These are phyloP conservation scores for Physcomitrium patens DNA, from an alignment of 225 moss, liverwort and hornwort species.

Conservation along the genomic window DNA sequence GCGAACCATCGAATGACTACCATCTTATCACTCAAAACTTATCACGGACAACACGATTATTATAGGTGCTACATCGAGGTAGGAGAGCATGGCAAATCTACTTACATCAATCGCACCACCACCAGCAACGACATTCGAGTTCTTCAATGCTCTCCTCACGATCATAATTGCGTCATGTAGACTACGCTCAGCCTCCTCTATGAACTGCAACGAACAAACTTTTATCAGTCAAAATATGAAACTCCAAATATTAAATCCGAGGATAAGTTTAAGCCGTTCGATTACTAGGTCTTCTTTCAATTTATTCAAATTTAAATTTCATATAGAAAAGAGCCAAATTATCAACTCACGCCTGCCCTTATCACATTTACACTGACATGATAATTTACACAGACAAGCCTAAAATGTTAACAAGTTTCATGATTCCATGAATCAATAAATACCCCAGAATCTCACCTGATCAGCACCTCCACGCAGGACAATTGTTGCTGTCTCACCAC, in stretches of 20 bases:
- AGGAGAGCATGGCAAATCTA: background rate
- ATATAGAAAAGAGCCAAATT: too few species aligned
- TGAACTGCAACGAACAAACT: conserved; percentile 62
- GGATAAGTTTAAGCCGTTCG: too few species aligned
- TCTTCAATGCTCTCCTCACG: conserved; percentile 91
- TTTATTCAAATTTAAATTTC: too few species aligned
- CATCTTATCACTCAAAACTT: conserved; percentile 1
- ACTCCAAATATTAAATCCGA: background rate
- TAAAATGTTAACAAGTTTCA: too few species aligned
- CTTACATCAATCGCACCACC: conserved; percentile 99
- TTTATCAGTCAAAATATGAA: background rate
- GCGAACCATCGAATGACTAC: background rate
- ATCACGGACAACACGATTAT: background rate
- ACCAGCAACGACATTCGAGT: conserved; percentile 96
- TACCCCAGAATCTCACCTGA: conserved; percentile 54
- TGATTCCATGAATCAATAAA: too few species aligned
- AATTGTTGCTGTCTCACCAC: conserved; percentile 90
- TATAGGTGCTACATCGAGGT: background rate
- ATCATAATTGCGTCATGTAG: conserved; percentile 99
- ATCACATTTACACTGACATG: too few species aligned
- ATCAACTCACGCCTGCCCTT: too few species aligned
- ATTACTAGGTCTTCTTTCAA: too few species aligned
- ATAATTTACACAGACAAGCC: too few species aligned
- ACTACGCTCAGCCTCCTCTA: conserved; percentile 99
- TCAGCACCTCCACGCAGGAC: conserved; percentile 98